Conservation (phyloP, 352 stramenopile species). For the Phytophthora ohioensis region DNA sequence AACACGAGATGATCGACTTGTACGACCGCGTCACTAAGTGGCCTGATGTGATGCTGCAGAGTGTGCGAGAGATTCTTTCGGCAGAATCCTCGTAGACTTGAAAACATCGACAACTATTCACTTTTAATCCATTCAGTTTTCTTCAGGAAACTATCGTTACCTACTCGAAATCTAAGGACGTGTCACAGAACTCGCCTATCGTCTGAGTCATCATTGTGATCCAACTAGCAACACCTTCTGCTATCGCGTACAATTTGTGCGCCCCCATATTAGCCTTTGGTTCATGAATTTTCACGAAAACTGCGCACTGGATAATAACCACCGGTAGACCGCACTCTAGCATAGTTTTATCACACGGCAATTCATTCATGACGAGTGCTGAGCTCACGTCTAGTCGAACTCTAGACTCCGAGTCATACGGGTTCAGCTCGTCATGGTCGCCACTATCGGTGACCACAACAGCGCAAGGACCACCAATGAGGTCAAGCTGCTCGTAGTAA, state of each 20-base stretch:
- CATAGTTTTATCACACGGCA: not conserved
- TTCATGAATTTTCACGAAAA: conserved; percentile 23
- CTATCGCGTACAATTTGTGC: not conserved
- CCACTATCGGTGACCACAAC: conserved; percentile 37
- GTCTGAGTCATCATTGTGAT: conserved; percentile 24
- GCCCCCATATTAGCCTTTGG: conserved; percentile 3
- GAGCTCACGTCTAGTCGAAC: conserved; percentile 41
- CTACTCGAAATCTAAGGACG: no score
- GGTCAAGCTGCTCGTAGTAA: conserved; percentile 23
- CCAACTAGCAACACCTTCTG: conserved; percentile 19
- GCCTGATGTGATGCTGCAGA: conserved; percentile 28
- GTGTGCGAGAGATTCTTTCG: conserved; percentile 11
- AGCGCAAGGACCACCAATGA: conserved; percentile 15
- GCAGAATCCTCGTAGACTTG: not conserved
- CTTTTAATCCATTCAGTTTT: not conserved
- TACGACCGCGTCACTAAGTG: conserved; percentile 24
- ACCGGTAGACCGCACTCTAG: conserved; percentile 9
- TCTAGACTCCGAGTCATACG: conserved; percentile 34
- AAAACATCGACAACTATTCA: no score
- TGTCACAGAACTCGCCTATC: conserved; percentile 14
- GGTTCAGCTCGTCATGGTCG: conserved; percentile 46
- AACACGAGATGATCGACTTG: conserved; percentile 5
- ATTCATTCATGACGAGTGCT: conserved; percentile 17
- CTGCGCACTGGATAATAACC: conserved; percentile 13
- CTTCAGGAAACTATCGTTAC: not conserved